Evolutionary conservation across 1,284 basidiomycete genomes (phyloP).

Genomic region (Apiotrichum sp.): DNA sequence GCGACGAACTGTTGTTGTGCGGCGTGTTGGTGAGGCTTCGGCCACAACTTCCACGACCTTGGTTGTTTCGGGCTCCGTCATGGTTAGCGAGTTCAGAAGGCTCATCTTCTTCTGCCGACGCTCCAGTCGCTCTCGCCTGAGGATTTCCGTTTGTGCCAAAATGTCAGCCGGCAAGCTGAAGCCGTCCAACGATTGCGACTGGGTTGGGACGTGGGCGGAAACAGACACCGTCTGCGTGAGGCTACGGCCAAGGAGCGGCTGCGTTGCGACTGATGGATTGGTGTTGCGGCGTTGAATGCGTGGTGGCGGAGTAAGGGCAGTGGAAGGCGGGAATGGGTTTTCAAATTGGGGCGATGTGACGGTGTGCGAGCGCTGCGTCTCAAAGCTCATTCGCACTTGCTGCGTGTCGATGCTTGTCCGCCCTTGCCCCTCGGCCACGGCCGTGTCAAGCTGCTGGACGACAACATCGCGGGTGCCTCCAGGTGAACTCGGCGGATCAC

Average conservation of each 20-base stretch:
- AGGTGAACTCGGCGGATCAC: constrained; percentile 2
- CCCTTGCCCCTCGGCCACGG: neutral
- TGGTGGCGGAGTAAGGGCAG: constrained; percentile 6
- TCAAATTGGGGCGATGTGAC: neutral
- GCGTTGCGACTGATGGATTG: constrained; percentile 22
- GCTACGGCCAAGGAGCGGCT: constrained; percentile 3
- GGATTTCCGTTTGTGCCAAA: constrained; percentile 72
- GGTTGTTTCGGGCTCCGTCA: neutral
- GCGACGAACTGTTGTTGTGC: neutral
- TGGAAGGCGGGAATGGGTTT: neutral
- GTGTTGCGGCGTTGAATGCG: constrained; percentile 31
- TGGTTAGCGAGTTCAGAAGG: neutral
- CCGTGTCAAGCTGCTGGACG: neutral
- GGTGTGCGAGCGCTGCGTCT: neutral
- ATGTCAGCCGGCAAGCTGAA: constrained; percentile 54
- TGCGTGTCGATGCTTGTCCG: constrained; percentile 1
- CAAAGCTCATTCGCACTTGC: neutral
- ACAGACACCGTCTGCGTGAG: constrained; percentile 10
- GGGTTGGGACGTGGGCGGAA: neutral
- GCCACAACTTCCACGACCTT: constrained; percentile 49
- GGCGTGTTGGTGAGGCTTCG: constrained; percentile 31
- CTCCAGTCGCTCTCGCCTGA: constrained; percentile 64
- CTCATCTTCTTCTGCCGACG: constrained; percentile 53
- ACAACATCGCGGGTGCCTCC: neutral
- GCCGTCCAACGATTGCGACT: neutral